Conservation (phyloP, 176 grass and related monocot species). For the Musa troglodytarum region DNA sequence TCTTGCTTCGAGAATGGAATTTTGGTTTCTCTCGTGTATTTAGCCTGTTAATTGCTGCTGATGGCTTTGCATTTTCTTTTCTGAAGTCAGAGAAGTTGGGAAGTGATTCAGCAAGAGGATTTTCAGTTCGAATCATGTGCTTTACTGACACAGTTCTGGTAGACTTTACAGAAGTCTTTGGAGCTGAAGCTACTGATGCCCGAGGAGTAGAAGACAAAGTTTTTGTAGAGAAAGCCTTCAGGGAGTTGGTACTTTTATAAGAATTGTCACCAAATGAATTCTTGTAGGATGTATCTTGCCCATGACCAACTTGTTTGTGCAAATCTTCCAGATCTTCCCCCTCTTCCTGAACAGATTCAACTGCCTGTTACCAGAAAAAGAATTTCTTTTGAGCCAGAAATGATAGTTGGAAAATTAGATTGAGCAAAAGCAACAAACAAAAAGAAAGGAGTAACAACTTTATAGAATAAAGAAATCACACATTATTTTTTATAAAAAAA, state of each 20-base stretch:
- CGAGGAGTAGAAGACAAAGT: constrained; percentile 40
- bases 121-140: constrained; percentile 40
- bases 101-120: too few species aligned
- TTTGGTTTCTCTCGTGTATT: constrained; percentile 43
- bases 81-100: constrained; percentile 71
- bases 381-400: neutral
- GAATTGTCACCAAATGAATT: constrained; percentile 79
- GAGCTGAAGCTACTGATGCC: constrained; percentile 33
- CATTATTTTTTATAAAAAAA: too few species aligned
- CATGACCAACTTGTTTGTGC: neutral
- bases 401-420: neutral
- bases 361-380: constrained; percentile 39
- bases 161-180: constrained; percentile 44
- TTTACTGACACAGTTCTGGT: constrained; percentile 38
- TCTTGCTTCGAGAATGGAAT: constrained; percentile 59
- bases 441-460: neutral
- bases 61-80: constrained; percentile 86
- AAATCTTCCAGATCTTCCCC: constrained; percentile 33
- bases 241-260: constrained; percentile 71
- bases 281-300: constrained; percentile 35
- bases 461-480: too few species aligned
- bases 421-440: neutral
- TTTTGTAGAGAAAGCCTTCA: constrained; percentile 55
- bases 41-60: constrained; percentile 41
- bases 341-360: constrained; percentile 53